Base-by-base conservation (phyloP, 352 stramenopile species). In the Blastocystis sp. region DNA sequence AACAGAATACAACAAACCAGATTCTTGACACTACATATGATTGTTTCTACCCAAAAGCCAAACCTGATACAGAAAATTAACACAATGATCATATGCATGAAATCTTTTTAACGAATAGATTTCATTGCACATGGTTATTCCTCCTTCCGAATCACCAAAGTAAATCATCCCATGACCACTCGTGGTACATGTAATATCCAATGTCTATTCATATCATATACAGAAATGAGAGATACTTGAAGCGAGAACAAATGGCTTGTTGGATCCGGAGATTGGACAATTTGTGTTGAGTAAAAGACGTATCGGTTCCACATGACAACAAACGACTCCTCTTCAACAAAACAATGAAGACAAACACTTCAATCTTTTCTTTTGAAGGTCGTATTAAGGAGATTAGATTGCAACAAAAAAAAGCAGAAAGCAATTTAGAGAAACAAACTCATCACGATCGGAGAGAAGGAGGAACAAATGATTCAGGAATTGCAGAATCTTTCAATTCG, bases 141-240 rank as follows among this genome's bases (percentile, higher is more conserved):
- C 71, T 54, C 71, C 71, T 83, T 83, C 71, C 1, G 71, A 83
- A 83, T 83, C 71, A 46, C 71, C 71, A 43, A 83, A 83, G 51
- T 67, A 49, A 5, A 83, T 16, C 6, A 37, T 21, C n/a, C 51
- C 46, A 21, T 9, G 57, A 39, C 71, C 71, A 9, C 66, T 54
- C 12, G 71, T 27, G 43, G 58, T 46, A 49, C 71, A 83, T 52
- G 71, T 83, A 29, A 83, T 54, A 49, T 83, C 71, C 14, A 83
- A 19, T 43, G 51, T 19, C 71, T 83, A 83, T 21, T 11, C 11
- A n/a, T n/a, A 16, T 51, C 12, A 49, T 39, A 1, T n/a, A 11
- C 21, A 16, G 5, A 46, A 49, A 5, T 49, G 1, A 43, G 7
- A 19, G 27, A 21, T n/a, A 83, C 71, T 42, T 83, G 71, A 27